A percentile compares a stretch with the other conserved stretches of the same genome.
Evolutionary conservation across 176 grass and related monocot genomes (phyloP).

Genomic region (Phoenix roebelenii): DNA sequence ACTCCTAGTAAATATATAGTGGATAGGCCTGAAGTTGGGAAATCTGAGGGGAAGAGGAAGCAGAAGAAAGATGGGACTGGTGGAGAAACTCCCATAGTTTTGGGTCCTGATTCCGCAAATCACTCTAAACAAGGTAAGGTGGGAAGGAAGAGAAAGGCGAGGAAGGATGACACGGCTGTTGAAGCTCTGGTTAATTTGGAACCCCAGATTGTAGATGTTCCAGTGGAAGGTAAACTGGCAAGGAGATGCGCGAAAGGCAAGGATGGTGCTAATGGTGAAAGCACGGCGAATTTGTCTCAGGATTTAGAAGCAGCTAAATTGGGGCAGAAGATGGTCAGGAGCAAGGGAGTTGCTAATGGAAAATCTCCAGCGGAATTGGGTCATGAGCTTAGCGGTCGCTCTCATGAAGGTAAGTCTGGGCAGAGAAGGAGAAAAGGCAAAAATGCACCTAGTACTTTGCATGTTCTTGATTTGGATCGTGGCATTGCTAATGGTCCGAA

Average conservation of each 20-base stretch:
- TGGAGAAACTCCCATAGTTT: not conserved
- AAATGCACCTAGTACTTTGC: not conserved
- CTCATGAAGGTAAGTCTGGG: constrained; percentile 7
- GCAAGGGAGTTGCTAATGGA: not conserved
- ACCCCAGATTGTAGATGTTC: not conserved
- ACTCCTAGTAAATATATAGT: not conserved
- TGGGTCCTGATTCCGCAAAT: not conserved
- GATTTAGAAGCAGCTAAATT: not conserved
- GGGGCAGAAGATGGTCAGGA: not conserved
- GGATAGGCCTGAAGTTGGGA: not conserved
- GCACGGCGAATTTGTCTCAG: not conserved
- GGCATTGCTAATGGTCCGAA: not conserved
- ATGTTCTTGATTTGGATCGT: not conserved
- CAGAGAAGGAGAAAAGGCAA: constrained; percentile 2
- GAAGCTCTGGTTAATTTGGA: not conserved
- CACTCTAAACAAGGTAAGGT: not conserved
- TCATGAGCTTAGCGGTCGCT: not conserved
- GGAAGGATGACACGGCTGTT: not conserved
- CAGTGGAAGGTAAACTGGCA: constrained; percentile 1
- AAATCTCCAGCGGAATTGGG: not conserved
- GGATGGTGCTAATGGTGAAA: constrained; percentile 3
- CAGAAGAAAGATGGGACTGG: not conserved
- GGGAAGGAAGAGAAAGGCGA: not conserved
- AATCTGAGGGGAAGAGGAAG: not conserved
- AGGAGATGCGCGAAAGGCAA: not conserved